phyloP scores from a whole-genome alignment of 164 flowering plant species.

The Magnolia officinalis region DNA sequence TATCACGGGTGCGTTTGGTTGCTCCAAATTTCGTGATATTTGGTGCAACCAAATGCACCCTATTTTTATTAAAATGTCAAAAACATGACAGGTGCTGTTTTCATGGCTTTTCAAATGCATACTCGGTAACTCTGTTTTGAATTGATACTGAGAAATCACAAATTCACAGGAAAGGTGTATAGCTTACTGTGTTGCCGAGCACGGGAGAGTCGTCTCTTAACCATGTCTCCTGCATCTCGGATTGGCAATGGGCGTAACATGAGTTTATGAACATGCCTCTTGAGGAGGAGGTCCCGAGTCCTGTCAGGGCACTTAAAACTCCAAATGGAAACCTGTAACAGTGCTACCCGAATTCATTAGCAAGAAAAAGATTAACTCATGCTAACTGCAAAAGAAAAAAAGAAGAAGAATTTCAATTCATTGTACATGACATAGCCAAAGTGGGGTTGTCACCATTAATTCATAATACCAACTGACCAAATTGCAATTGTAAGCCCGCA shows the following conservation, averaged over 20 bases:
- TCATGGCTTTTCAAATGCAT: background rate
- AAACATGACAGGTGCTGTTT: background rate
- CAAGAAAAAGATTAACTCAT: background rate
- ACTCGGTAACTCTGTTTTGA: background rate
- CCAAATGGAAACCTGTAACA: conserved; percentile 50
- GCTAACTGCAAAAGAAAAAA: background rate
- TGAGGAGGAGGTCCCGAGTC: conserved; percentile 33
- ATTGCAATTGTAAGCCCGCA: too few relatives aligned
- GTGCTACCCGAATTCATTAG: background rate
- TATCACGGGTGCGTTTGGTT: background rate
- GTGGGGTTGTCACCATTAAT: too few relatives aligned
- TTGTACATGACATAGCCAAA: too few relatives aligned
- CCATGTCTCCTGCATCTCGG: conserved; percentile 84
- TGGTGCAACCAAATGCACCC: background rate
- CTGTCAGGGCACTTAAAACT: conserved; percentile 54
- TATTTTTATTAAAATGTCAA: too few relatives aligned
- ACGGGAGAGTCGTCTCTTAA: conserved; percentile 52
- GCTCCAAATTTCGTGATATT: background rate
- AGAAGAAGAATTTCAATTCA: background rate
- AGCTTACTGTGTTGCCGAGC: conserved; percentile 47
- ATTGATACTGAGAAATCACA: background rate
- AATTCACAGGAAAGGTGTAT: background rate
- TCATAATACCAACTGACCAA: too few relatives aligned
- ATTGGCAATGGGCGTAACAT: conserved; percentile 89
- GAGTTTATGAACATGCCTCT: conserved; percentile 74